Percentiles rank a stretch among this genome's conserved stretches.
Evolutionary conservation across 2,329 filamentous ascomycete species (phyloP).

Genomic region (Clonostachys rhizophaga): DNA sequence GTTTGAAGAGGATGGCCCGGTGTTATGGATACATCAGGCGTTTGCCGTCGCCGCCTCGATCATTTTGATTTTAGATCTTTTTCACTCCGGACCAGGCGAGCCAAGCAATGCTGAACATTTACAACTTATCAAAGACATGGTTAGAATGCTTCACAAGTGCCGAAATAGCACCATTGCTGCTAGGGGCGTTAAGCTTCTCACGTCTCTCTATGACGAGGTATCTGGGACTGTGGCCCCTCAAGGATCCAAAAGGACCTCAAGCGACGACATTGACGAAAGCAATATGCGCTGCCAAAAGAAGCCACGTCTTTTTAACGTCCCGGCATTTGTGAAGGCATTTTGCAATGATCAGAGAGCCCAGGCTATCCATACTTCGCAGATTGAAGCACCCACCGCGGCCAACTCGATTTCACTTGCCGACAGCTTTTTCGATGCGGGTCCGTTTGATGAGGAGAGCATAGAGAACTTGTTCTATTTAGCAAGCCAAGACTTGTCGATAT

Average conservation of each 20-base stretch:
- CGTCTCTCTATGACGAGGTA: not conserved
- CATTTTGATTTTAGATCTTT: conserved; percentile 19
- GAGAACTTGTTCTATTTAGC: not conserved
- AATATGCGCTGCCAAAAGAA: not conserved
- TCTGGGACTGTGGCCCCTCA: not conserved
- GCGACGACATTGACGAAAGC: not conserved
- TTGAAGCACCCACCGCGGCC: not conserved
- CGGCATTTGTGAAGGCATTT: not conserved
- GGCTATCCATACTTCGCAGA: not conserved
- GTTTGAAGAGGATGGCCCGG: conserved; percentile 10
- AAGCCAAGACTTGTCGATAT: not conserved
- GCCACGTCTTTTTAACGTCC: not conserved
- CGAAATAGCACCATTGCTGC: not conserved
- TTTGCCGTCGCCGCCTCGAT: conserved; percentile 19
- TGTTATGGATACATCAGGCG: conserved; percentile 18
- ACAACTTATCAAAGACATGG: conserved; percentile 8
- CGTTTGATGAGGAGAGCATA: not conserved
- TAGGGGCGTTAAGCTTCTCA: not conserved
- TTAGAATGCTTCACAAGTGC: not conserved
- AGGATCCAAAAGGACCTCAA: not conserved
- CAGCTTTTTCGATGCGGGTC: not conserved
- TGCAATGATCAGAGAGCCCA: not conserved
- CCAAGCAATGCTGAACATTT: conserved; percentile 19
- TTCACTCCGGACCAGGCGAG: conserved; percentile 14
- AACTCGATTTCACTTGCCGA: not conserved